Percentiles rank a stretch among this genome's conserved stretches.
phyloP scores from a whole-genome alignment of 2,329 filamentous ascomycete species.

The Ciborinia camelliae region DNA sequence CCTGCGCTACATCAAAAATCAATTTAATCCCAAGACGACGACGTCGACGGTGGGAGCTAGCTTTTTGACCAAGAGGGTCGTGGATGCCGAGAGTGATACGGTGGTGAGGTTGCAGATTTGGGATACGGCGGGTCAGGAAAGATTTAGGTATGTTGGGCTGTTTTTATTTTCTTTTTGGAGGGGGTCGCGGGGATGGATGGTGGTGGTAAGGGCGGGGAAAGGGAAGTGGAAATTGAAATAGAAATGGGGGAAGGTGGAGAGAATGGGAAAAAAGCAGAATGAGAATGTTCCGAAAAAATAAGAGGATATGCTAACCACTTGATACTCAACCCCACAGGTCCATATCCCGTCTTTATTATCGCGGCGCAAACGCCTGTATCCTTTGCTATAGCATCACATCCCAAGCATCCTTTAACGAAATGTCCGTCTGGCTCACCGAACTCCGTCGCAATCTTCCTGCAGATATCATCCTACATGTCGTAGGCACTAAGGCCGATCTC shows the following conservation, averaged over 20 bases:
- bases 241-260: not conserved
- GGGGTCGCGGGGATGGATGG: too few species aligned
- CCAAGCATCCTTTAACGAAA: constrained; percentile 79
- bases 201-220: not conserved
- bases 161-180: not conserved
- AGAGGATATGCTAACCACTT: not conserved
- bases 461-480: constrained; percentile 82
- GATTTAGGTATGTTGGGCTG: constrained; percentile 59
- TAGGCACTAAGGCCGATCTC: constrained; percentile 90
- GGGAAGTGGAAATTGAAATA: not conserved
- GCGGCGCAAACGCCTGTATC: constrained; percentile 89
- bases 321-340: constrained; percentile 43
- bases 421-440: constrained; percentile 88
- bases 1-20: constrained; percentile 55
- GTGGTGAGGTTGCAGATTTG: constrained; percentile 91
- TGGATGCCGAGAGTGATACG: constrained; percentile 81
- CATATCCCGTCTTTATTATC: constrained; percentile 94
- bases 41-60: constrained; percentile 73
- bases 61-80: constrained; percentile 74
- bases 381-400: constrained; percentile 94
- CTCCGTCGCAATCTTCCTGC: constrained; percentile 71
- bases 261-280: not conserved
- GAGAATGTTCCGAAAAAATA: not conserved
- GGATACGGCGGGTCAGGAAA: constrained; percentile 94
- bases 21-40: constrained; percentile 36